Evolutionary conservation across 2,329 filamentous ascomycete species (phyloP).

Genomic region (Fusarium sp.): DNA sequence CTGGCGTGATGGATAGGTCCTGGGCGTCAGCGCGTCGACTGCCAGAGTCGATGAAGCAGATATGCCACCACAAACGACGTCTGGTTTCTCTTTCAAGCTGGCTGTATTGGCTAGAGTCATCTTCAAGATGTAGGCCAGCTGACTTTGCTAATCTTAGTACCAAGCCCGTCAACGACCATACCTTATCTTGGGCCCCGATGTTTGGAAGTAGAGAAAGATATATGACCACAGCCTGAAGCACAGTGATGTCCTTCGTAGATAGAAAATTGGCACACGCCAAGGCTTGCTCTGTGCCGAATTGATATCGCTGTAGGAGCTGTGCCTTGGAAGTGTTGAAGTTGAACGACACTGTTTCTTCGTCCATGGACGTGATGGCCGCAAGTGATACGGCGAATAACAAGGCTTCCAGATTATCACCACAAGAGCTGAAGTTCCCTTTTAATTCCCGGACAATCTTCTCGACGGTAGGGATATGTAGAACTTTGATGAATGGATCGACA

Average conservation of each 20-base stretch:
- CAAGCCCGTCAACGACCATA: slow-evolving; percentile 44
- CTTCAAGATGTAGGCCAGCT: slow-evolving; percentile 33
- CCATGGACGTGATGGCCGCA: slow-evolving; percentile 46
- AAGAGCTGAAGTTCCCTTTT: slow-evolving; percentile 40
- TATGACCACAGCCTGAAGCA: slow-evolving; percentile 47
- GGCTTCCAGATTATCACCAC: slow-evolving; percentile 34
- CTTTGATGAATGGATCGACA: slow-evolving; percentile 51
- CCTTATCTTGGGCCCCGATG: slow-evolving; percentile 38
- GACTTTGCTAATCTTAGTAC: slow-evolving; percentile 45
- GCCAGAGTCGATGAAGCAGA: slow-evolving; percentile 48
- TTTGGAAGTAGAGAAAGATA: slow-evolving; percentile 44
- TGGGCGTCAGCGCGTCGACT: slow-evolving; percentile 20
- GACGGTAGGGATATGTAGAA: slow-evolving; percentile 44
- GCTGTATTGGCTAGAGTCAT: not conserved
- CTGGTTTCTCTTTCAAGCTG: slow-evolving; percentile 38
- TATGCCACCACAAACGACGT: slow-evolving; percentile 49
- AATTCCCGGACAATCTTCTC: slow-evolving; percentile 32
- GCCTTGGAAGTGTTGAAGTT: slow-evolving; percentile 37
- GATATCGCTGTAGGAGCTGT: slow-evolving; percentile 35
- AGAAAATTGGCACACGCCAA: slow-evolving; percentile 45
- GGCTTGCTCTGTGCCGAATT: slow-evolving; percentile 43
- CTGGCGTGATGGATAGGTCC: slow-evolving; percentile 40
- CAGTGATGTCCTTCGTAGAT: slow-evolving; percentile 36
- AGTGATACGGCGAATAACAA: slow-evolving; percentile 48
- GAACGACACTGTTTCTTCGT: slow-evolving; percentile 33